Percentiles rank a stretch among this genome's conserved stretches.
Conservation (phyloP, 2,329 filamentous ascomycete species). For the Kalmusia sp. region DNA sequence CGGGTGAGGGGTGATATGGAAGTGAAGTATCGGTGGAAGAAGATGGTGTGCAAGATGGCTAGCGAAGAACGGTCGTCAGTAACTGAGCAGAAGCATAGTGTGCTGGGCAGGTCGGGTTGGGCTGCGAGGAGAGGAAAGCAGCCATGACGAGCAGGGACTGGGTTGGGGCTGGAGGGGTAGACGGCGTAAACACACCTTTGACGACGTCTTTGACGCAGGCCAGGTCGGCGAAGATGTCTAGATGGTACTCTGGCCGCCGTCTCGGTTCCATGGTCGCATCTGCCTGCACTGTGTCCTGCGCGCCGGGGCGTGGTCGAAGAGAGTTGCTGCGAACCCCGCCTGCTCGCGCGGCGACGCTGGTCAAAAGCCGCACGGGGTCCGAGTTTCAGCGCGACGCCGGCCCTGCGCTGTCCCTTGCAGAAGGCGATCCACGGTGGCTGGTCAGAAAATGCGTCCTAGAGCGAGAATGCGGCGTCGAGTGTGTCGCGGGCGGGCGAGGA, state of each 20-base stretch:
- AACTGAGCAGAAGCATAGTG: slow-evolving; percentile 12
- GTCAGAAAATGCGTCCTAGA: neutral
- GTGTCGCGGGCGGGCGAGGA: neutral
- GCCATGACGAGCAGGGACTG: slow-evolving; percentile 14
- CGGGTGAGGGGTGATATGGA: slow-evolving; percentile 81
- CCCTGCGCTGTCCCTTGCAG: neutral
- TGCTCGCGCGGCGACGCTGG: slow-evolving; percentile 3
- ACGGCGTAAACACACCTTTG: slow-evolving; percentile 69
- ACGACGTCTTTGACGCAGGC: slow-evolving; percentile 89
- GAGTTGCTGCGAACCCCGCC: slow-evolving; percentile 8
- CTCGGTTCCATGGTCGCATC: slow-evolving; percentile 65
- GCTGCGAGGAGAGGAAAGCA: slow-evolving; percentile 16
- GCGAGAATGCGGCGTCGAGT: neutral
- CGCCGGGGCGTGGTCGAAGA: slow-evolving; percentile 10
- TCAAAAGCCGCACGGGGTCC: slow-evolving; percentile 1
- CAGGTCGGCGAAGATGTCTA: slow-evolving; percentile 93
- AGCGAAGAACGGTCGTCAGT: slow-evolving; percentile 14
- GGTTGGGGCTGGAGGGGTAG: slow-evolving; percentile 10
- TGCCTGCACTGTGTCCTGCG: too few relatives aligned
- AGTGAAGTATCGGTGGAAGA: slow-evolving; percentile 98
- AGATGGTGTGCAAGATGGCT: slow-evolving; percentile 96
- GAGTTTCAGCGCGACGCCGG: slow-evolving; percentile 2
- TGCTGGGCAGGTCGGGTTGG: too few relatives aligned
- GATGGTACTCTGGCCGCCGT: slow-evolving; percentile 83
- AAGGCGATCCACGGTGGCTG: neutral